Percentiles rank a stretch among this genome's conserved stretches.
phyloP scores from a whole-genome alignment of 345 rosid species.

The Gossypium rotundifolium region DNA sequence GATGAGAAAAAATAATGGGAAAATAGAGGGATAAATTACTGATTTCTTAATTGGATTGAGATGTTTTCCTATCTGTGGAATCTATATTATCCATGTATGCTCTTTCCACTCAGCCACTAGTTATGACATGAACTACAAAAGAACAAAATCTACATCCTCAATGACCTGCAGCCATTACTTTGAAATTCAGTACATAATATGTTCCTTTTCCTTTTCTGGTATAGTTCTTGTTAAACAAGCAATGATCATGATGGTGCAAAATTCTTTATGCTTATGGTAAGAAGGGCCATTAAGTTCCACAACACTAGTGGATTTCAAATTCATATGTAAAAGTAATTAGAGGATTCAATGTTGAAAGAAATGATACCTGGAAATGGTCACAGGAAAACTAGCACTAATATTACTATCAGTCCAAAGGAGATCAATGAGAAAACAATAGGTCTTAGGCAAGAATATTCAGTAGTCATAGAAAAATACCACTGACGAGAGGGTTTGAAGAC shows the following conservation, averaged over 20 bases:
- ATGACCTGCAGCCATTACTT: background rate
- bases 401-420: background rate
- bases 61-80: background rate
- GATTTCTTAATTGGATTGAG: background rate
- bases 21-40: background rate
- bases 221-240: background rate
- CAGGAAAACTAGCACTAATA: background rate
- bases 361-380: background rate
- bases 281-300: background rate
- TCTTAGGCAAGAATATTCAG: background rate
- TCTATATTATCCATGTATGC: background rate
- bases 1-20: background rate
- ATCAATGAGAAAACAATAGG: background rate
- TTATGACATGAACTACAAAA: background rate
- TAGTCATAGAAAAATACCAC: constrained; percentile 32
- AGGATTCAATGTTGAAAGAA: background rate
- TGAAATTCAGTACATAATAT: background rate
- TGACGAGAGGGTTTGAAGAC: constrained; percentile 64
- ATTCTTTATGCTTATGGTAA: background rate
- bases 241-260: background rate
- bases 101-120: background rate
- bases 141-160: background rate
- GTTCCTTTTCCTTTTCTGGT: background rate
- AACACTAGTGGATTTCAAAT: background rate
- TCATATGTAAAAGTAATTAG: background rate